Evolutionary conservation across 371 early-diverging fungal species (phyloP).

Genomic region (Phascolomyces articulosus): DNA sequence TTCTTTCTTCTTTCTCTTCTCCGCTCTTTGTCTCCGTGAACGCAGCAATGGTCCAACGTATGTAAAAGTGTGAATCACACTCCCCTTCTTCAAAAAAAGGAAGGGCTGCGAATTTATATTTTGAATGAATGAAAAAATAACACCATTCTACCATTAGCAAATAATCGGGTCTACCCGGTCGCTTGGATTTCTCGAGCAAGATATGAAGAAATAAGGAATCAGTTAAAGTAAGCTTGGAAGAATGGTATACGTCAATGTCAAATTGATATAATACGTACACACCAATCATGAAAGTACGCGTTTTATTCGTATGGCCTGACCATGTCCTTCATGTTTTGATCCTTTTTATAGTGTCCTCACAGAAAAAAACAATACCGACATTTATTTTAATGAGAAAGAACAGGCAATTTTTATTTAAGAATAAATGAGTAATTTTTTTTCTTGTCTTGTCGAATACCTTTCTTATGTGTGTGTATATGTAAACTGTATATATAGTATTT

Average conservation of each 20-base stretch:
- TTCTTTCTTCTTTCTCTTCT: background rate
- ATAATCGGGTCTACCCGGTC: background rate
- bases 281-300: too few relatives aligned
- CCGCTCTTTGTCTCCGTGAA: background rate
- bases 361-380: too few relatives aligned
- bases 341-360: too few relatives aligned
- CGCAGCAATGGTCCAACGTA: conserved; percentile 8
- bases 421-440: too few relatives aligned
- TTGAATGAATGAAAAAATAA: background rate
- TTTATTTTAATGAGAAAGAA: too few relatives aligned
- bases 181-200: background rate
- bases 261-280: too few relatives aligned
- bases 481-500: conserved; percentile 3
- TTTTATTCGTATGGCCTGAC: too few relatives aligned
- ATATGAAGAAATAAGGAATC: background rate
- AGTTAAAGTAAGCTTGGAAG: background rate
- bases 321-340: too few relatives aligned
- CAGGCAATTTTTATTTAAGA: background rate
- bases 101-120: too few relatives aligned
- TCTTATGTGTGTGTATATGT: background rate
- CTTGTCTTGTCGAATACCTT: too few relatives aligned
- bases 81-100: too few relatives aligned
- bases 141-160: background rate
- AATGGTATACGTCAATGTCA: too few relatives aligned
- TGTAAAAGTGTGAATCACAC: background rate